A percentile compares a stretch with the other conserved stretches of the same genome.
These are phyloP conservation scores for Pseudocercospora fuligena DNA, from an alignment of 2,329 filamentous ascomycete species.

Conservation along the genomic window DNA sequence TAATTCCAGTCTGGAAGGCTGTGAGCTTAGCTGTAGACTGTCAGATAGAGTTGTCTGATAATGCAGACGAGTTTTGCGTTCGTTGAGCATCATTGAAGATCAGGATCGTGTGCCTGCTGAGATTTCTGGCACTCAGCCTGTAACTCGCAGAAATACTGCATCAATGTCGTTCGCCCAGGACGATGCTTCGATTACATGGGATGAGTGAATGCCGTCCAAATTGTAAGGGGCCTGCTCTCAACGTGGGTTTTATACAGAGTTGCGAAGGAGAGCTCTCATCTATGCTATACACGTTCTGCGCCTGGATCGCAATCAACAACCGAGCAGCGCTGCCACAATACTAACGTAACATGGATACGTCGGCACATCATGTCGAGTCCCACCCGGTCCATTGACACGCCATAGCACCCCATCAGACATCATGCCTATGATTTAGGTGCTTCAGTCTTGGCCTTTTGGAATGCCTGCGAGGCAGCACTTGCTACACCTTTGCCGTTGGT, in stretches of 20 bases:
- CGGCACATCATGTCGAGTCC: no score
- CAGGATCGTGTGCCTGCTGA: no score
- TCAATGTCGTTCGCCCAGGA: no score
- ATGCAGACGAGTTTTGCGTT: no score
- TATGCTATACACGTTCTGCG: neutral
- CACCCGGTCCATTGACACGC: neutral
- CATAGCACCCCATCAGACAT: neutral
- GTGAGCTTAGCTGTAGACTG: no score
- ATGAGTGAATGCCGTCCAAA: no score
- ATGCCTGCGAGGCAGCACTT: constrained; percentile 19
- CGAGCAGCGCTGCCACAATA: neutral
- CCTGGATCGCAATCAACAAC: neutral
- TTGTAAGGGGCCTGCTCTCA: neutral
- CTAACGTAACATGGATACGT: neutral
- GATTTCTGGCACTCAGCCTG: no score
- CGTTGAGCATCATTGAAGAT: no score
- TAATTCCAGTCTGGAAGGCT: no score
- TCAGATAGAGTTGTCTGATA: no score
- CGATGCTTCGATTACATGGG: no score
- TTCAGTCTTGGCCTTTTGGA: constrained; percentile 18
- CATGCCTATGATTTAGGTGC: neutral
- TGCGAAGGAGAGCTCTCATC: constrained; percentile 1
- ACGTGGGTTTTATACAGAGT: constrained; percentile 3
- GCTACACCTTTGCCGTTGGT: constrained; percentile 12
- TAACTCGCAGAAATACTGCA: no score